Evolutionary conservation across 208 protist genomes (phyloP), one percentile per base, ranked within the genome.

Genomic region (Trypanosoma congolense): DNA sequence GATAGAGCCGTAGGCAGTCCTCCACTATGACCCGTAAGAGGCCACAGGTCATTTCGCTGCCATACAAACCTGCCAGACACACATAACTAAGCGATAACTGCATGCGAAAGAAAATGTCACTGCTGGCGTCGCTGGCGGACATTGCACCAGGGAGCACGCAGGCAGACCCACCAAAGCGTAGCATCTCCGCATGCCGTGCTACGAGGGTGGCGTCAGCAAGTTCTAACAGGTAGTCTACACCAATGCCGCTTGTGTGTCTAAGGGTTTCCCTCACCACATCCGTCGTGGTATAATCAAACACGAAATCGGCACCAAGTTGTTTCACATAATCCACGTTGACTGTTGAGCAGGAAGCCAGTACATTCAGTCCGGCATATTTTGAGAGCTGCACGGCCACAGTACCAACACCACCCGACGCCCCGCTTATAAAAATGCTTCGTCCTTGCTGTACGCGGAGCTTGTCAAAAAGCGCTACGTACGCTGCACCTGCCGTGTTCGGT

Each of bases 211-310:
- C 67, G 21, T 60, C 50, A 0, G 72, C 73, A 30, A 62, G 65
- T 53, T 94, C 83, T 43, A 94, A 61, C 29, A 91, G 38, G 63
- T 87, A 94, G 56, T 94, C 87, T 10, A 92, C 83, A n/a, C 87
- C 87, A 49, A 77, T 65, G 36, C 70, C 69, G 4, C 76, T 47
- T 35, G 86, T 90, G 31, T 62, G 41, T 35, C 33, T 41, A 18
- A 88, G 61, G 36, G 87, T 71, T 18, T 75, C 67, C 36, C 70
- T 70, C 9, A 78, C 69, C 0, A 87, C 63, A 61, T 90, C 65
- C 8, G 25, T 38, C 4, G 36, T 54, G 4, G 75, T 86, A 61
- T 90, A 88, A 43, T 94, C 87, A 9, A 94, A 26, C 3, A 88
- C 77, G 56, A 56, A 61, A 50, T 94, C 75, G 0, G 83, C 87